Conservation (phyloP, 352 stramenopile genomes). For the Globisporangium spiculum region DNA sequence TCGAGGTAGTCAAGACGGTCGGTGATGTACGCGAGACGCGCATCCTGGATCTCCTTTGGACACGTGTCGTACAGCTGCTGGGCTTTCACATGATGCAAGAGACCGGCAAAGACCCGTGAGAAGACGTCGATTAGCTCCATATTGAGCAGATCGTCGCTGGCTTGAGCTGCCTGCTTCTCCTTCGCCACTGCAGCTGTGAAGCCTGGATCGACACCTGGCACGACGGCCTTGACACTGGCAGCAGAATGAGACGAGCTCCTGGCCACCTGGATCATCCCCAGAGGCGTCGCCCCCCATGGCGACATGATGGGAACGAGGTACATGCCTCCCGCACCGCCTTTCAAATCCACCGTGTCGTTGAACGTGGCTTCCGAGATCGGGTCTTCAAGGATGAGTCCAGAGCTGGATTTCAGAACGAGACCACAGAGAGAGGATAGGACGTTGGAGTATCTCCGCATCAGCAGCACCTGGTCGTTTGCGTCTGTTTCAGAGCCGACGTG, state of each 20-base stretch:
- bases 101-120: slow-evolving; percentile 45
- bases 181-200: slow-evolving; percentile 26
- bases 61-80: slow-evolving; percentile 51
- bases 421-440: slow-evolving; percentile 58
- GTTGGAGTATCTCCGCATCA: slow-evolving; percentile 61
- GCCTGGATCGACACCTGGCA: not conserved
- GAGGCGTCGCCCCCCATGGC: slow-evolving; percentile 38
- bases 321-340: slow-evolving; percentile 47
- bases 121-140: slow-evolving; percentile 60
- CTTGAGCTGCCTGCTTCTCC: slow-evolving; percentile 40
- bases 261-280: slow-evolving; percentile 68
- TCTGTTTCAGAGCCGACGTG: slow-evolving; percentile 35
- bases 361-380: slow-evolving; percentile 50
- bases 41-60: slow-evolving; percentile 46
- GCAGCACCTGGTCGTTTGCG: slow-evolving; percentile 14
- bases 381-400: slow-evolving; percentile 34
- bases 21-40: slow-evolving; percentile 38
- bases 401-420: slow-evolving; percentile 23
- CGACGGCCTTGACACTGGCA: not conserved
- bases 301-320: slow-evolving; percentile 61
- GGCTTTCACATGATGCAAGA: slow-evolving; percentile 54
- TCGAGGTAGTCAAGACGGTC: slow-evolving; percentile 43
- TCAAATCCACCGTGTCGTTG: slow-evolving; percentile 72
- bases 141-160: slow-evolving; percentile 46
- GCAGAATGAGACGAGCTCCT: slow-evolving; percentile 19